These are phyloP conservation scores for Syncephalis plumigaleata DNA, from an alignment of 371 early-diverging fungal genomes.

Conservation along the genomic window DNA sequence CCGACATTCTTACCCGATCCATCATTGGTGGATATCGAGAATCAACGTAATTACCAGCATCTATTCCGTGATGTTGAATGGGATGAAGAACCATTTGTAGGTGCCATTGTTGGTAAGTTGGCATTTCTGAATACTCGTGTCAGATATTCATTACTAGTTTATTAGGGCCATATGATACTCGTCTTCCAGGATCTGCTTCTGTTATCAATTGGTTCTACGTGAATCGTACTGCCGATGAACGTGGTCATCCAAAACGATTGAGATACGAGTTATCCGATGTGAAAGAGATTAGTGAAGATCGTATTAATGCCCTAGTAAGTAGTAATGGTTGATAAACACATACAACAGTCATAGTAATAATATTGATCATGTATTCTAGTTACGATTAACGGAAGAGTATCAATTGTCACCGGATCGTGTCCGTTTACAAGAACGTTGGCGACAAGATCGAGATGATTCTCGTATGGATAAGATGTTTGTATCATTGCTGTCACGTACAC, in stretches of 20 bases:
- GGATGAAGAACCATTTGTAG: constrained; percentile 61
- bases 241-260: constrained; percentile 38
- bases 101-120: constrained; percentile 59
- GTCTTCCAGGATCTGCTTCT: constrained; percentile 55
- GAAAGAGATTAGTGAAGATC: constrained; percentile 8
- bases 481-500: constrained; percentile 51
- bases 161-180: constrained; percentile 60
- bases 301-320: too few species aligned
- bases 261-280: constrained; percentile 38
- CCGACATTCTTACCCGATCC: constrained; percentile 63
- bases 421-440: constrained; percentile 47
- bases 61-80: constrained; percentile 31
- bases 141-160: too few species aligned
- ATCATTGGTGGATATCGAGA: constrained; percentile 58
- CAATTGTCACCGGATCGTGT: constrained; percentile 33
- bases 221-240: constrained; percentile 18
- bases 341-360: background rate
- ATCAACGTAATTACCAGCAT: constrained; percentile 64
- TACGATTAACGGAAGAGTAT: constrained; percentile 33
- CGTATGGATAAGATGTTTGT: constrained; percentile 47
- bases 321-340: background rate
- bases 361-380: constrained; percentile 11
- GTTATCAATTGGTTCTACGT: constrained; percentile 74
- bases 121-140: background rate
- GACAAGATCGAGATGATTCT: constrained; percentile 41